Conservation (phyloP, 1,139 yeast species). For the Torulaspora globosa region DNA sequence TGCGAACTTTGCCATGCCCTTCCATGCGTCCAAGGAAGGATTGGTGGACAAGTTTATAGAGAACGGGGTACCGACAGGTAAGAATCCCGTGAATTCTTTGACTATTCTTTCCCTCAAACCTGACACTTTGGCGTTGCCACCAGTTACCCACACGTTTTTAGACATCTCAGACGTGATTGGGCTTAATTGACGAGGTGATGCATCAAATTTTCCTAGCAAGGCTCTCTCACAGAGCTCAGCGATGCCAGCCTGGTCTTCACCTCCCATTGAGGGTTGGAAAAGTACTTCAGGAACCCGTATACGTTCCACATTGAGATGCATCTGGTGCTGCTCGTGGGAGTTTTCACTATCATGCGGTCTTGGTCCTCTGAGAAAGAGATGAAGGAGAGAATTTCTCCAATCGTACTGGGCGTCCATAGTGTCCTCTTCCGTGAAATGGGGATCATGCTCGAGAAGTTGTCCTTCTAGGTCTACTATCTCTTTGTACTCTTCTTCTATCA, state of each 20-base stretch:
- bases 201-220: constrained; percentile 58
- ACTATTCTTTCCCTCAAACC: constrained; percentile 63
- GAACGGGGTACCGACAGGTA: constrained; percentile 67
- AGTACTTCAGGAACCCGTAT: constrained; percentile 87
- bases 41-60: constrained; percentile 60
- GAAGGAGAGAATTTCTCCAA: constrained; percentile 77
- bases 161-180: constrained; percentile 38
- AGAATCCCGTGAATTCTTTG: constrained; percentile 60
- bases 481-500: constrained; percentile 65
- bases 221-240: constrained; percentile 70
- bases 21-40: constrained; percentile 83
- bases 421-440: constrained; percentile 79
- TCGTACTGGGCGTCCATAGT: constrained; percentile 79
- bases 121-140: constrained; percentile 70
- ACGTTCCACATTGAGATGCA: constrained; percentile 86
- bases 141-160: constrained; percentile 73
- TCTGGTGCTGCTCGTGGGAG: constrained; percentile 73
- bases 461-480: constrained; percentile 63
- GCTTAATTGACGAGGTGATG: constrained; percentile 43
- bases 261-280: constrained; percentile 94
- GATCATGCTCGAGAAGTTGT: constrained; percentile 73
- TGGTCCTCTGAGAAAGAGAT: constrained; percentile 86
- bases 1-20: constrained; percentile 87
- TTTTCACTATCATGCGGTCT: constrained; percentile 63
- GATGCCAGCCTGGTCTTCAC: constrained; percentile 92